Evolutionary conservation across 768 basidiomycete species (phyloP).

Genomic region (Tylopilus rubrobrunneus): DNA sequence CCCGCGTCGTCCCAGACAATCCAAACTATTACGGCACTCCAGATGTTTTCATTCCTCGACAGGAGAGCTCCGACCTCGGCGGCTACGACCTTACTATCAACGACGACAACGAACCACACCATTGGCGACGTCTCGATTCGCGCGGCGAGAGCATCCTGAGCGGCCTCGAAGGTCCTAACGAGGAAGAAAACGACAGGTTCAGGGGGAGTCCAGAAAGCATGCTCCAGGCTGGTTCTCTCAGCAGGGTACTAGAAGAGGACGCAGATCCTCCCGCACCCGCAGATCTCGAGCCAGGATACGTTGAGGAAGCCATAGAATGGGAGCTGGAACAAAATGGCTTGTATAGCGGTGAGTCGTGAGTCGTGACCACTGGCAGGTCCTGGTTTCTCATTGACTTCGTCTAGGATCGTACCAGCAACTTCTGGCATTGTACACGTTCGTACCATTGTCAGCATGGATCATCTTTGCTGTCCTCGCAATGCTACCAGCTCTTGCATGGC

Average conservation of each 20-base stretch:
- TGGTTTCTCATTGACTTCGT: background rate
- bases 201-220: slow-evolving; percentile 35
- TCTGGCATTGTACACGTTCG: slow-evolving; percentile 53
- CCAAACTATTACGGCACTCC: slow-evolving; percentile 13
- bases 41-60: slow-evolving; percentile 7
- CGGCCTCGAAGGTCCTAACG: slow-evolving; percentile 24
- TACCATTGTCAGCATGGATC: slow-evolving; percentile 51
- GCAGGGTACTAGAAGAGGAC: slow-evolving; percentile 39
- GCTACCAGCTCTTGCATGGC: slow-evolving; percentile 50
- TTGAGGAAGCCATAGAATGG: slow-evolving; percentile 44
- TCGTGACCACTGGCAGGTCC: slow-evolving; percentile 1
- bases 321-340: slow-evolving; percentile 47
- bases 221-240: slow-evolving; percentile 24
- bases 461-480: slow-evolving; percentile 48
- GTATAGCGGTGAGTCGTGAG: slow-evolving; percentile 46
- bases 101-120: slow-evolving; percentile 22
- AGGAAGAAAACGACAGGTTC: slow-evolving; percentile 24
- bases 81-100: slow-evolving; percentile 22
- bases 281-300: slow-evolving; percentile 29
- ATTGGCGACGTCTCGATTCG: slow-evolving; percentile 31
- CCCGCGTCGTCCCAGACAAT: slow-evolving; percentile 12
- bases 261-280: slow-evolving; percentile 5
- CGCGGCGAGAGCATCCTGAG: slow-evolving; percentile 32
- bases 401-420: slow-evolving; percentile 62
- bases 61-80: slow-evolving; percentile 13